A percentile compares a stretch with the other conserved stretches of the same genome.
Conservation (phyloP, 2,329 filamentous ascomycete species). For the Xenoacremonium recifei region DNA sequence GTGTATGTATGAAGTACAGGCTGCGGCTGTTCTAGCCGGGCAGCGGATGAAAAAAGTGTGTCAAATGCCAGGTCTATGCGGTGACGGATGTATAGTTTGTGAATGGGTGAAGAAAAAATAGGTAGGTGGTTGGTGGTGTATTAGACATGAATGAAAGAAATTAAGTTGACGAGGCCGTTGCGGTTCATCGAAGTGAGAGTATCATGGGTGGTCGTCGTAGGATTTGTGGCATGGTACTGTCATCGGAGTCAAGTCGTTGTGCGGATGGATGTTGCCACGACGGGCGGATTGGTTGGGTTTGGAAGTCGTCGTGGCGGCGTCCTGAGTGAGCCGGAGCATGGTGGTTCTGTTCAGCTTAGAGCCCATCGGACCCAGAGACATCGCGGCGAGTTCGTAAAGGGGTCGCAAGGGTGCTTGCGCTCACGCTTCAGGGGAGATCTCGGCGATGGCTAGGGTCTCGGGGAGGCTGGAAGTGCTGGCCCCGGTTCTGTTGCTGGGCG, state of each 20-base stretch:
- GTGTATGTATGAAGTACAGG: constrained; percentile 28
- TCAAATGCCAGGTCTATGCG: constrained; percentile 35
- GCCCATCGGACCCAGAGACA: constrained; percentile 3
- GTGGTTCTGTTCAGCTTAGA: too few relatives aligned
- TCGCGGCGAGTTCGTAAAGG: constrained; percentile 4
- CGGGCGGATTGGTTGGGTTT: too few relatives aligned
- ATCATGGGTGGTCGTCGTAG: constrained; percentile 20
- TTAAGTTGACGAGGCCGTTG: constrained; percentile 16
- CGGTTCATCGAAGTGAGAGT: constrained; percentile 24
- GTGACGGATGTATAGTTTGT: constrained; percentile 21
- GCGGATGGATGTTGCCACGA: too few relatives aligned
- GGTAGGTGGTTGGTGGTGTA: constrained; percentile 10
- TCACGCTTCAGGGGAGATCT: constrained; percentile 29
- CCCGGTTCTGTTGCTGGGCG: constrained; percentile 45
- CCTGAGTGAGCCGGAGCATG: too few relatives aligned
- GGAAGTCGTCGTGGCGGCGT: neutral
- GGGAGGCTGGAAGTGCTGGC: constrained; percentile 41
- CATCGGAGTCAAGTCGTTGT: constrained; percentile 27
- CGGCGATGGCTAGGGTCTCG: constrained; percentile 45
- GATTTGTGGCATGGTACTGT: constrained; percentile 19
- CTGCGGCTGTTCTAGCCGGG: constrained; percentile 15
- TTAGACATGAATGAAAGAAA: constrained; percentile 28
- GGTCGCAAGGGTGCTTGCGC: constrained; percentile 17
- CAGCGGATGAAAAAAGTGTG: constrained; percentile 17
- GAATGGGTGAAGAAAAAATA: neutral